A percentile compares a stretch with the other conserved stretches of the same genome.
phyloP scores from a whole-genome alignment of 176 grass and related monocot species.

The Chrysopogon serrulatus region DNA sequence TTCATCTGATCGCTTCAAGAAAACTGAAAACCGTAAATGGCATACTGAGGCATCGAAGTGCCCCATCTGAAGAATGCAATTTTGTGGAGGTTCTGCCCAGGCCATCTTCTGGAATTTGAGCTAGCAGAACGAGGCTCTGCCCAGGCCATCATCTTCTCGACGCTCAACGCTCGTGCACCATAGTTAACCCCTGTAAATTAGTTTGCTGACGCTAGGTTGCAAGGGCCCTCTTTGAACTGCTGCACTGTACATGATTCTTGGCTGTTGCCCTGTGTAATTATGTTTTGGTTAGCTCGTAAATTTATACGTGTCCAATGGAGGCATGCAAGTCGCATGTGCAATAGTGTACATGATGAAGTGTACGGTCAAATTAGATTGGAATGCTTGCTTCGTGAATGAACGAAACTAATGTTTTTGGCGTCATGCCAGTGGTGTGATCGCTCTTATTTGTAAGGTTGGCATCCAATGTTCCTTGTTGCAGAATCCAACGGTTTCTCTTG shows the following conservation, averaged over 20 bases:
- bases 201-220: constrained; percentile 39
- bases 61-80: constrained; percentile 8
- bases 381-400: not conserved
- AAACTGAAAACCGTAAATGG: not conserved
- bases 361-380: not conserved
- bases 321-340: constrained; percentile 20
- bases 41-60: constrained; percentile 24
- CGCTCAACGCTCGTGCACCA: constrained; percentile 10
- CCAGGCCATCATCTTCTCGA: constrained; percentile 19
- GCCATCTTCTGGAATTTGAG: constrained; percentile 29
- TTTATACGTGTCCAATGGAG: constrained; percentile 17
- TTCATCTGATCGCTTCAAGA: not conserved
- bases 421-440: not conserved
- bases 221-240: constrained; percentile 23
- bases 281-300: constrained; percentile 23
- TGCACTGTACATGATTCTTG: constrained; percentile 42
- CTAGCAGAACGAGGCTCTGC: constrained; percentile 20
- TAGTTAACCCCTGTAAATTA: constrained; percentile 57
- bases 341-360: constrained; percentile 27
- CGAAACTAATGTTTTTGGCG: not conserved
- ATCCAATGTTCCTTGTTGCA: not conserved
- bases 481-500: not conserved
- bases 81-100: constrained; percentile 36
- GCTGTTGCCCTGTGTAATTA: constrained; percentile 38
- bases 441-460: not conserved